A percentile compares a stretch with the other conserved stretches of the same genome.
Conservation (phyloP, 345 rosid genomes). For the Clarkia xantiana region DNA sequence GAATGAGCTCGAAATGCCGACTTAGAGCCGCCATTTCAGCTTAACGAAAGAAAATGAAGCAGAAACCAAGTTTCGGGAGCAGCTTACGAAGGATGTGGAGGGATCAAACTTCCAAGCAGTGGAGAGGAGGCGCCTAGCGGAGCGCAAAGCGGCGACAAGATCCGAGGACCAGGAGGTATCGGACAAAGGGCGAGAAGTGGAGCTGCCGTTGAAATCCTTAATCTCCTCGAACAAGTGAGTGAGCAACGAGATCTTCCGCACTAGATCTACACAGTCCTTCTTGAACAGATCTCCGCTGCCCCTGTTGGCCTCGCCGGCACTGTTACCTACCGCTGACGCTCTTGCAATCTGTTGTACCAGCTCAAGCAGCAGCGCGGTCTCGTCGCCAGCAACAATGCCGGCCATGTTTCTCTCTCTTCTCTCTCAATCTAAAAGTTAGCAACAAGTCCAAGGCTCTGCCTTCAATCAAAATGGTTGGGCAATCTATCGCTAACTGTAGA, state of each 20-base stretch:
- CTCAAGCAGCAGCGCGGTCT: conserved; percentile 6
- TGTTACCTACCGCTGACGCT: not conserved
- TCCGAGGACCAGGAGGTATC: conserved; percentile 46
- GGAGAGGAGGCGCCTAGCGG: conserved; percentile 44
- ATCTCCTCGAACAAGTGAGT: conserved; percentile 78
- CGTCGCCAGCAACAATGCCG: conserved; percentile 11
- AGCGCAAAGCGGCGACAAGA: conserved; percentile 39
- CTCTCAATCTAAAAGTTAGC: conserved; percentile 6
- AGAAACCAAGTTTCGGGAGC: not conserved
- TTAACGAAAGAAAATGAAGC: not conserved
- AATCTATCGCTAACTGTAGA: conserved; percentile 3
- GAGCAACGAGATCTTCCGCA: conserved; percentile 52
- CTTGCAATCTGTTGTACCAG: conserved; percentile 13
- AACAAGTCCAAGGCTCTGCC: not conserved
- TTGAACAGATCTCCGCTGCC: conserved; percentile 22
- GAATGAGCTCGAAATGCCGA: not conserved
- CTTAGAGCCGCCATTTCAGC: not conserved
- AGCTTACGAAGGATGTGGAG: conserved; percentile 43
- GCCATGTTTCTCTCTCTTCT: conserved; percentile 9
- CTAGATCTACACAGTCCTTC: conserved; percentile 75
- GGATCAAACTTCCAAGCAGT: conserved; percentile 26
- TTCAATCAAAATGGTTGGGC: not conserved
- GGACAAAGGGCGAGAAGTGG: conserved; percentile 12
- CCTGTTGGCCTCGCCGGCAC: not conserved
- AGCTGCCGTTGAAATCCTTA: conserved; percentile 19